phyloP scores from a whole-genome alignment of 2,329 filamentous ascomycete species.

The Pezicula radicicola region DNA sequence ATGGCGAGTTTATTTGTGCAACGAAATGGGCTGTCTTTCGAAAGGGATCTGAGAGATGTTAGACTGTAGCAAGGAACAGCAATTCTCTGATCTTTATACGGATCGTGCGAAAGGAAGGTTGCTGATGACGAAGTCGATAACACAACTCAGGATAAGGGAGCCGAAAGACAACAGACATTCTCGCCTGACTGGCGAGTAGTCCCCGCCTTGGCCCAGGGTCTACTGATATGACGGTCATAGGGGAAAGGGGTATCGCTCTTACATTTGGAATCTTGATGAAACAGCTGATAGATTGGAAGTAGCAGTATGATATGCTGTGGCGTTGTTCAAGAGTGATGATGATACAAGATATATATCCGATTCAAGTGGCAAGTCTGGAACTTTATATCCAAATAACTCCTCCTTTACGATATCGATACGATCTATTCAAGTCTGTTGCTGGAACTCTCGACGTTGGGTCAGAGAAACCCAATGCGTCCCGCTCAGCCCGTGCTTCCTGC shows the following conservation, averaged over 20 bases:
- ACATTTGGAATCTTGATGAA: neutral
- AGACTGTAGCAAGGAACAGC: neutral
- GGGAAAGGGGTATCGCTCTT: neutral
- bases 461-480: neutral
- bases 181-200: neutral
- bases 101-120: neutral
- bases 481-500: neutral
- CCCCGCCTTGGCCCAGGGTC: neutral
- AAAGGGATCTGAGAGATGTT: neutral
- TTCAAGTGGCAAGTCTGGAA: neutral
- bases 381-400: slow-evolving; percentile 1
- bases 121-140: too few species aligned
- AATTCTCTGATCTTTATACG: neutral
- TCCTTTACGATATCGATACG: neutral
- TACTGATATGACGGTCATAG: neutral
- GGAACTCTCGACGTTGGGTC: neutral
- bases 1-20: slow-evolving; percentile 20
- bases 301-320: neutral
- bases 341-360: neutral
- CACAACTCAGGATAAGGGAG: too few species aligned
- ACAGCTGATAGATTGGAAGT: neutral
- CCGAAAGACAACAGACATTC: neutral
- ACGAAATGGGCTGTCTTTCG: neutral
- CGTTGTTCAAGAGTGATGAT: neutral
- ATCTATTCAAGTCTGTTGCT: neutral